Conservation (phyloP, 2,329 filamentous ascomycete genomes). For the Magnaporthiopsis rhizophila region DNA sequence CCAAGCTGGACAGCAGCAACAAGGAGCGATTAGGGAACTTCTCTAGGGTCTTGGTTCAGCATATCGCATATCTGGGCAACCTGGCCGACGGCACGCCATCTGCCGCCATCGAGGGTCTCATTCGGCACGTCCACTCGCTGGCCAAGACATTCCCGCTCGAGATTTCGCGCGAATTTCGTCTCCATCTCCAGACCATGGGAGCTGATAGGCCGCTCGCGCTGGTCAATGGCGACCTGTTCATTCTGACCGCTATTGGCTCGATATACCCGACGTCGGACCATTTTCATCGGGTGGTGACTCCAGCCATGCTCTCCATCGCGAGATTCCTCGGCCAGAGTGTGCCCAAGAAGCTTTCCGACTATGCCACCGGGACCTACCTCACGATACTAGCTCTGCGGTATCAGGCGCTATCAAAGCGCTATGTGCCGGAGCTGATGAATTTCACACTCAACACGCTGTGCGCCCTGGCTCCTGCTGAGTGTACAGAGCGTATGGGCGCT, state of each 20-base stretch:
- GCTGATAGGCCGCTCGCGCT: constrained; percentile 41
- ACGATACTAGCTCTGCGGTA: constrained; percentile 74
- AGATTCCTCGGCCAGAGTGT: constrained; percentile 75
- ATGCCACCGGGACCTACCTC: constrained; percentile 70
- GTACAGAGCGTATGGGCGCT: constrained; percentile 36
- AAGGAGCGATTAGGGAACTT: constrained; percentile 72
- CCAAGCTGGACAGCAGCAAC: constrained; percentile 76
- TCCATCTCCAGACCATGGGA: constrained; percentile 55
- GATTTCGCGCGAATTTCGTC: constrained; percentile 69
- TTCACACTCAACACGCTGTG: constrained; percentile 70
- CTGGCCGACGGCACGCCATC: constrained; percentile 40
- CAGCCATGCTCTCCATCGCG: constrained; percentile 75
- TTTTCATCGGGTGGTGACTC: constrained; percentile 91
- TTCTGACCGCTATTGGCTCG: constrained; percentile 75
- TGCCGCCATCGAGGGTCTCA: constrained; percentile 64
- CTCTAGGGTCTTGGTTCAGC: constrained; percentile 56
- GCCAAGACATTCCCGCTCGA: constrained; percentile 76
- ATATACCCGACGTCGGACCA: constrained; percentile 95
- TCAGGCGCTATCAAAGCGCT: constrained; percentile 74
- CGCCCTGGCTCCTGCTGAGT: constrained; percentile 51
- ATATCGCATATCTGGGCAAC: constrained; percentile 43
- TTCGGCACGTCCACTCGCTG: constrained; percentile 87
- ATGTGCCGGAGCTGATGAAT: constrained; percentile 80
- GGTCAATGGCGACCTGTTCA: constrained; percentile 63
- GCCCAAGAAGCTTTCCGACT: constrained; percentile 56